Evolutionary conservation across 805 yeast genomes (phyloP).

Genomic region (Starmerella potacharoeniae): DNA sequence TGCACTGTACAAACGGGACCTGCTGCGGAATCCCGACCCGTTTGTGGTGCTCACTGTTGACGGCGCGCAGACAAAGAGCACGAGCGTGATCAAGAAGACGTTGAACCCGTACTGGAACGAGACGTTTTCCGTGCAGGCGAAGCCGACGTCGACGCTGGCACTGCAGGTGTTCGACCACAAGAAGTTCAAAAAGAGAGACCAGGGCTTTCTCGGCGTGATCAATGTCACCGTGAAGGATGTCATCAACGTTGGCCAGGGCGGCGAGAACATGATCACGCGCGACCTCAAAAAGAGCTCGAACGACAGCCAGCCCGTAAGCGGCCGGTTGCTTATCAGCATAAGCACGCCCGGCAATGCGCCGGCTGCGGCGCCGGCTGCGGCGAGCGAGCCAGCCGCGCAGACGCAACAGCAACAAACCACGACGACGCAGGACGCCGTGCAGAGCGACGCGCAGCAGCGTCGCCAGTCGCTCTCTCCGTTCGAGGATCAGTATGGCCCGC

Average conservation of each 20-base stretch:
- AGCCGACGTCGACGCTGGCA: conserved; percentile 53
- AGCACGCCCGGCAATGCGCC: neutral
- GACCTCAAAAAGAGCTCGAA: conserved; percentile 76
- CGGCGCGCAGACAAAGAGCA: conserved; percentile 90
- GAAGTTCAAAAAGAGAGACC: conserved; percentile 95
- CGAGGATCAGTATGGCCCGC: conserved; percentile 91
- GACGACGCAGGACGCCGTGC: conserved; percentile 2
- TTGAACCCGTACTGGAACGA: conserved; percentile 98
- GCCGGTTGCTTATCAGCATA: conserved; percentile 42
- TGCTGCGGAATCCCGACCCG: conserved; percentile 93
- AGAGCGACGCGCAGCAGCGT: conserved; percentile 2
- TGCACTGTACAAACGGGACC: conserved; percentile 87
- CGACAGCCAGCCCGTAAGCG: conserved; percentile 85
- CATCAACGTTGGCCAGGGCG: conserved; percentile 41
- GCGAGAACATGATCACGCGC: conserved; percentile 75
- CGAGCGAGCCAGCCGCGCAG: neutral
- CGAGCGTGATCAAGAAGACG: conserved; percentile 86
- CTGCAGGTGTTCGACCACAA: conserved; percentile 95
- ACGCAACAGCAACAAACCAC: neutral
- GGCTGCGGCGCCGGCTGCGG: conserved; percentile 2
- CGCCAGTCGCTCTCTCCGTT: conserved; percentile 48
- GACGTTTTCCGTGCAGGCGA: conserved; percentile 55
- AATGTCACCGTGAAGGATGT: conserved; percentile 84
- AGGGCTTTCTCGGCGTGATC: conserved; percentile 94
- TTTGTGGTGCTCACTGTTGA: conserved; percentile 97